Conservation (phyloP, 306 rosid species). For the Malus fusca region DNA sequence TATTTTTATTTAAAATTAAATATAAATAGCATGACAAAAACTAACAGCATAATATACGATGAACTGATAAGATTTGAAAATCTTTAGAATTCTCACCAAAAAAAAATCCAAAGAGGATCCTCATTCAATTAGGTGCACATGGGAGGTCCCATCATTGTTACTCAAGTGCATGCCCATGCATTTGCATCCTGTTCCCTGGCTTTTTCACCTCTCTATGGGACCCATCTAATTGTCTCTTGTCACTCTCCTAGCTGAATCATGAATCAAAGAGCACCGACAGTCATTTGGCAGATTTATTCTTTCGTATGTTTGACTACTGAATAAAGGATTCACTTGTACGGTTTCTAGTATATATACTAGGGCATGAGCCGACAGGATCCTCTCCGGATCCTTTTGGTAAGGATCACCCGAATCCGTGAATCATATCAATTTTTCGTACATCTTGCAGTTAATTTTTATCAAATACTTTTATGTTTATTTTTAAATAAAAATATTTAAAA, state of each 20-base stretch:
- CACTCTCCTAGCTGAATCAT: background rate
- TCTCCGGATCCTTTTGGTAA: no score
- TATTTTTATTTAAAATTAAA: no score
- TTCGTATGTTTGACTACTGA: background rate
- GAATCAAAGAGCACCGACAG: background rate
- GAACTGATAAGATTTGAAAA: accelerated
- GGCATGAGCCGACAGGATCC: no score
- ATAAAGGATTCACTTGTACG: background rate
- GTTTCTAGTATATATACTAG: no score
- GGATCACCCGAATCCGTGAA: no score
- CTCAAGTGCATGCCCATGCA: slow-evolving; percentile 37
- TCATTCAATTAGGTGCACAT: slow-evolving; percentile 29
- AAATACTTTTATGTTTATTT: no score
- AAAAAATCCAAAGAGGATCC: accelerated
- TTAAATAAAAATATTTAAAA: no score
- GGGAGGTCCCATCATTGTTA: slow-evolving; percentile 44
- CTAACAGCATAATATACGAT: accelerated
- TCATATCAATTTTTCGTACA: accelerated
- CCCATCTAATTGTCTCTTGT: background rate
- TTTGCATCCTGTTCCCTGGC: slow-evolving; percentile 1
- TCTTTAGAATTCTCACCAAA: no score
- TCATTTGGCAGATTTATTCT: background rate
- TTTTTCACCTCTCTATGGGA: background rate
- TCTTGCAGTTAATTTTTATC: accelerated
- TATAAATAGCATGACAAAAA: no score